Base-by-base conservation (phyloP, 2,329 filamentous ascomycete genomes). In the Aspergillus fumigatiaffinis region DNA sequence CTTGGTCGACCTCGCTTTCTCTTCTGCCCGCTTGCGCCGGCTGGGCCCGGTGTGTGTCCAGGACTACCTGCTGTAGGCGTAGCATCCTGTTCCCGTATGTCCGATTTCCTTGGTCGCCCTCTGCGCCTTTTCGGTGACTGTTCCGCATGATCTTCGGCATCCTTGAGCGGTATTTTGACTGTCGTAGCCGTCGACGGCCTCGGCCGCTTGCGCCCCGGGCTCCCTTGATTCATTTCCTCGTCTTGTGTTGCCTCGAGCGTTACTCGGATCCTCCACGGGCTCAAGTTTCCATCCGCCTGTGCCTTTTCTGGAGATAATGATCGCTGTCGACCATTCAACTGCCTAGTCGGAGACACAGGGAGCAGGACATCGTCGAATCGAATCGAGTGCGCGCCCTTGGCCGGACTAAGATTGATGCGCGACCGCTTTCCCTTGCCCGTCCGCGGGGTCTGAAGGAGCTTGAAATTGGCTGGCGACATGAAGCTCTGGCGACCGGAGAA, bases 171-270 rank as follows among this genome's bases (percentile, higher is more conserved):
- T 20, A 79, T 61, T 59, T 73, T 78, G 9, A 68, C 74, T 9
- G 75, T 77, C 32, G 64, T 71, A 4, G 74, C 71, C 3, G 51
- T 49, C 9, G 68, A 68, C 21, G 69, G 68, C 32, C 62, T 65
- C 5, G 63, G 58, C 38, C 68, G 67, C 64, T 71, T 76, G 59
- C 67, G 69, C 55, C 67, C 64, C 25, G 69, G 66, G 48, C 66
- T 68, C 21, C 56, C 66, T 47, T 67, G 60, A 50, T 72, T 68
- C 42, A 69, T 63, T 38, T 69, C 71, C 32, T 73, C 74, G 41
- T 78, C 76, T 53, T 80, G 76, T 47, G 77, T 77, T 21, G 77
- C 77, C 64, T 80, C 77, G 38, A 80, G 72, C 0, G 77, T 80
- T 25, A 80, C 76, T 48, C 76, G 71, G 56, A 80, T 79, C 55